A percentile compares a stretch with the other conserved stretches of the same genome.
Evolutionary conservation across 768 basidiomycete species (phyloP).

Genomic region (Mycena rosella): DNA sequence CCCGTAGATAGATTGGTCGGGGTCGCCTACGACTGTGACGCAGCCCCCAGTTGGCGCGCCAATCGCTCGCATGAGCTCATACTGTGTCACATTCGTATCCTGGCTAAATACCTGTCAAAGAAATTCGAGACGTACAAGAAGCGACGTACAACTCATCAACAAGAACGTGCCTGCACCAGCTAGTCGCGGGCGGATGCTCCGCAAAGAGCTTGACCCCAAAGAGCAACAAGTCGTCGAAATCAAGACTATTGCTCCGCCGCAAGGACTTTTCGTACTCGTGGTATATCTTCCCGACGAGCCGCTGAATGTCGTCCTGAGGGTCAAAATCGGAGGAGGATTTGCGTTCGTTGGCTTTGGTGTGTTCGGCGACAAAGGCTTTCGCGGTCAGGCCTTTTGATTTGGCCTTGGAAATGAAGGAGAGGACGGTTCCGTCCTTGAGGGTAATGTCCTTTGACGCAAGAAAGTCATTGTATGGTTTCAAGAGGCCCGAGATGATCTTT

Average conservation of each 20-base stretch:
- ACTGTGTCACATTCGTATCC: slow-evolving; percentile 88
- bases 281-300: slow-evolving; percentile 66
- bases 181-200: slow-evolving; percentile 59
- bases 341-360: slow-evolving; percentile 37
- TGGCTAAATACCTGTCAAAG: slow-evolving; percentile 56
- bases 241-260: slow-evolving; percentile 74
- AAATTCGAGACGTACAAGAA: slow-evolving; percentile 2
- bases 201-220: slow-evolving; percentile 78
- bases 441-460: slow-evolving; percentile 61
- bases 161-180: slow-evolving; percentile 77
- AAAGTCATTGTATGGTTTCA: slow-evolving; percentile 67
- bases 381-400: slow-evolving; percentile 76
- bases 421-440: slow-evolving; percentile 66
- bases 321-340: slow-evolving; percentile 28
- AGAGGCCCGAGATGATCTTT: slow-evolving; percentile 69
- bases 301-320: slow-evolving; percentile 47
- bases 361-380: slow-evolving; percentile 53
- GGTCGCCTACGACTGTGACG: slow-evolving; percentile 89
- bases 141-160: slow-evolving; percentile 84
- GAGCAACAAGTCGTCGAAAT: slow-evolving; percentile 89
- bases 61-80: slow-evolving; percentile 80
- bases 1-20: slow-evolving; percentile 80
- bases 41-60: slow-evolving; percentile 60
- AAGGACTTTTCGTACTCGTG: slow-evolving; percentile 75
- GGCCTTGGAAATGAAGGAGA: slow-evolving; percentile 80